A percentile compares a stretch with the other conserved stretches of the same genome.
Conservation (phyloP, 2,329 filamentous ascomycete species). For the Xylaria sp. region DNA sequence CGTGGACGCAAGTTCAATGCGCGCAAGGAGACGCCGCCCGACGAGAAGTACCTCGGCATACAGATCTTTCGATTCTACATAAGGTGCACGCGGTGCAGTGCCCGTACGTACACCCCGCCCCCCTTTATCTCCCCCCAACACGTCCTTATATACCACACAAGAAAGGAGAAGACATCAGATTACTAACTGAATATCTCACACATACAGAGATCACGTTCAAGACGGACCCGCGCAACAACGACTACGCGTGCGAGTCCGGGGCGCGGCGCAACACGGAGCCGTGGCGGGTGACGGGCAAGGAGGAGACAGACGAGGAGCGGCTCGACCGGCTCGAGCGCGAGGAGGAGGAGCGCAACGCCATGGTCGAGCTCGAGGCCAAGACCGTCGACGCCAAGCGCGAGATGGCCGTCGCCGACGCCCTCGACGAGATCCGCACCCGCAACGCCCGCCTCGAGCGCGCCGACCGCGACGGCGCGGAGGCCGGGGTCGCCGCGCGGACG, state of each 20-base stretch:
- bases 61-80: slow-evolving; percentile 91
- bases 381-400: slow-evolving; percentile 90
- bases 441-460: slow-evolving; percentile 86
- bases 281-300: slow-evolving; percentile 68
- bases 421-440: slow-evolving; percentile 90
- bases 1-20: slow-evolving; percentile 95
- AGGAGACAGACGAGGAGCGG: slow-evolving; percentile 84
- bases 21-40: slow-evolving; percentile 84
- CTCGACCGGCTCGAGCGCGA: slow-evolving; percentile 80
- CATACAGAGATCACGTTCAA: slow-evolving; percentile 77
- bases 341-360: slow-evolving; percentile 79
- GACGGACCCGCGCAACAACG: slow-evolving; percentile 93
- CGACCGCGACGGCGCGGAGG: slow-evolving; percentile 67
- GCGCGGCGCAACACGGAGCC: slow-evolving; percentile 93
- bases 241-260: slow-evolving; percentile 78
- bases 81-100: slow-evolving; percentile 45
- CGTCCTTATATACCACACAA: no score
- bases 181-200: slow-evolving; percentile 45
- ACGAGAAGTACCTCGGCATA: slow-evolving; percentile 87
- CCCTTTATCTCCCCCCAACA: neutral
- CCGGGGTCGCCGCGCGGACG: slow-evolving; percentile 53
- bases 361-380: slow-evolving; percentile 94
- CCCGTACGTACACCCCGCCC: slow-evolving; percentile 6
- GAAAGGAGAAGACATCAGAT: neutral
- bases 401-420: slow-evolving; percentile 93